A percentile compares a stretch with the other conserved stretches of the same genome.
Conservation (phyloP, 495 filamentous ascomycete species). For the Neurospora sp. region DNA sequence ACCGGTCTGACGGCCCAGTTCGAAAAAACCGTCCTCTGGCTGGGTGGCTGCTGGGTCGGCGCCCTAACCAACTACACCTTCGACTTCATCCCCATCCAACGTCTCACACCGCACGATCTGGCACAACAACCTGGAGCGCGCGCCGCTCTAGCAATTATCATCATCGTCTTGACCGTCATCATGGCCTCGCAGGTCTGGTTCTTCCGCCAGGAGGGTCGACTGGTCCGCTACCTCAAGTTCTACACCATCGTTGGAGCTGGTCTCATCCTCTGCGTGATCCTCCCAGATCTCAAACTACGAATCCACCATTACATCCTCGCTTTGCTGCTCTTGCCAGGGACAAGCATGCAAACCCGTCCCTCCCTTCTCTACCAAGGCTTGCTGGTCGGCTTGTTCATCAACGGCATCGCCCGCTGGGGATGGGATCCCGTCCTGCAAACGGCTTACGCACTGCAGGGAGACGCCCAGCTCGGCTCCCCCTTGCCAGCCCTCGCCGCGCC, state of each 20-base stretch:
- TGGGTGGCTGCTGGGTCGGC: conserved; percentile 68
- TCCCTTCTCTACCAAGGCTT: conserved; percentile 76
- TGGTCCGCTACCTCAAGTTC: conserved; percentile 60
- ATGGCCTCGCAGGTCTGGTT: conserved; percentile 61
- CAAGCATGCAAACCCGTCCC: conserved; percentile 71
- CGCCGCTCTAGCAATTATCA: conserved; percentile 56
- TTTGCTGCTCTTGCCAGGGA: conserved; percentile 70
- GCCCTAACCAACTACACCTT: conserved; percentile 78
- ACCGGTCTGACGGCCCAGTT: conserved; percentile 51
- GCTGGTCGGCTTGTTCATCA: conserved; percentile 80
- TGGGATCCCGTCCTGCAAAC: conserved; percentile 89
- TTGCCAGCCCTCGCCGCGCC: conserved; percentile 55
- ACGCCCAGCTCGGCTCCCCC: conserved; percentile 55
- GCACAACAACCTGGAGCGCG: conserved; percentile 68
- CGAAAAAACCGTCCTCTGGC: conserved; percentile 64
- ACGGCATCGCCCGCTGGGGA: conserved; percentile 88
- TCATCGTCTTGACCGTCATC: conserved; percentile 50
- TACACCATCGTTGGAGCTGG: conserved; percentile 51
- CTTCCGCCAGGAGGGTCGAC: conserved; percentile 61
- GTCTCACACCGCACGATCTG: conserved; percentile 68
- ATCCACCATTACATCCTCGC: conserved; percentile 95
- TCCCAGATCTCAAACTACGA: conserved; percentile 76
- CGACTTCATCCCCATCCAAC: conserved; percentile 70
- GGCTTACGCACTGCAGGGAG: conserved; percentile 55
- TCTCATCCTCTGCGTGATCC: conserved; percentile 53